Base-by-base conservation (phyloP, 2,329 filamentous ascomycete genomes). In the Didymella pinodella region DNA sequence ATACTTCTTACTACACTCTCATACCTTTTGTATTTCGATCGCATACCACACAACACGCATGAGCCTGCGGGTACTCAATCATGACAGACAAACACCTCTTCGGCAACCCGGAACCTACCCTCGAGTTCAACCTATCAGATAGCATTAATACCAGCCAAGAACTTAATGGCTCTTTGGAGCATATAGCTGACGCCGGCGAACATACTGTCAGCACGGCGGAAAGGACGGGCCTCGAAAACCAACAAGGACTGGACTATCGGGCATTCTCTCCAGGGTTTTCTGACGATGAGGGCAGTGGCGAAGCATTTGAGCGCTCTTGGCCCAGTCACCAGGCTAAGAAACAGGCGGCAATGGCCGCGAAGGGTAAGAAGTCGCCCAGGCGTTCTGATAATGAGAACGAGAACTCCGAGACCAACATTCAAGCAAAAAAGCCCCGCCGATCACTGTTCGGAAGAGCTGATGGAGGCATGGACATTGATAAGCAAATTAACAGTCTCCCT, bases 361-460 rank as follows among this genome's bases (percentile, higher is more conserved):
- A 48, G 31, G 38, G 25, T 5, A 65, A 62, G 25, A 64, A 64
- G 16, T 64, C 40, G 8, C 59, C 60, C 12, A 54, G 57, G 26
- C 64, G 61, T 11, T 61, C 44, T 8, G 36, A 45, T 1, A 50
- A 57, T 2, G 53, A 51, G 3, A 51, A 47, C 10, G 28, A 12
- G 11, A 54, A 56, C 2, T 38, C 56, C n/a, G 64, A 57, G 7
- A 12, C 43, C 1, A 63, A 28, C 12, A 40, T 38, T 0, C 54
- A 28, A 26, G 20, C 36, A 4, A 72, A 70, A 45, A 67, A 49
- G 41, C 53, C 59, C 4, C 56, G 64, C 3, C 46, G 46, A 26
- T 70, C 65, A 1, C n/a, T 71, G 14, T 71, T 70, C 38, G 64
- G 65, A 7, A 54, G 53, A 8, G 34, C 31, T 10, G 4, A 18